Conservation (phyloP, 2,329 filamentous ascomycete genomes). For the Hymenotorrendiella dingleyae region DNA sequence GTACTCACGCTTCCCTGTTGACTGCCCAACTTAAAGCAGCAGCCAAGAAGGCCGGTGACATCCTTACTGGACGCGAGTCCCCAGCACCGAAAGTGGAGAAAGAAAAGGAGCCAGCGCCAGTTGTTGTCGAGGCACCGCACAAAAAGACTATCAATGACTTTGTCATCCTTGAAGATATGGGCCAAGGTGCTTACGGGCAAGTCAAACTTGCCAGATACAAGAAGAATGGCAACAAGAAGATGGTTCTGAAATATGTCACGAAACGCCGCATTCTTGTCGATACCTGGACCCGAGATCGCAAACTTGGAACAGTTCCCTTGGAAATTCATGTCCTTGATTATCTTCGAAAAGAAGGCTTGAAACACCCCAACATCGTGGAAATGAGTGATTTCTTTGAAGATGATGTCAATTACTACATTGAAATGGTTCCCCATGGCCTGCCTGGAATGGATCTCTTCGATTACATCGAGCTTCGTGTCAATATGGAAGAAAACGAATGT, state of each 20-base stretch:
- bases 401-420: conserved; percentile 93
- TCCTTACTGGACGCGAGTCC: conserved; percentile 39
- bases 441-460: conserved; percentile 99
- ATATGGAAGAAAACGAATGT: conserved; percentile 94
- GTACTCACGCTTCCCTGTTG: conserved; percentile 41
- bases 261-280: conserved; percentile 95
- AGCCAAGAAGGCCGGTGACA: conserved; percentile 49
- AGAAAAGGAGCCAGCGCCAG: conserved; percentile 25
- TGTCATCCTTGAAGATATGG: conserved; percentile 93
- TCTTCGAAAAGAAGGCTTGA: conserved; percentile 65
- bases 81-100: conserved; percentile 29
- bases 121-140: conserved; percentile 34
- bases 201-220: conserved; percentile 92
- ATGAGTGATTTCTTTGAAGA: conserved; percentile 74
- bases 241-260: conserved; percentile 96
- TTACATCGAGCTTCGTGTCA: conserved; percentile 92
- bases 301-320: conserved; percentile 86
- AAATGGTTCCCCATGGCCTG: conserved; percentile 91
- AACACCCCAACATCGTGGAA: conserved; percentile 65
- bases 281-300: conserved; percentile 93
- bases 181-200: conserved; percentile 94
- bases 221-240: conserved; percentile 67
- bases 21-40: conserved; percentile 53
- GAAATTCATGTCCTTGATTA: conserved; percentile 98
- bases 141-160: conserved; percentile 92